These are phyloP conservation scores for Mortierella sp. DNA, from an alignment of 371 early-diverging fungal genomes.

Conservation along the genomic window DNA sequence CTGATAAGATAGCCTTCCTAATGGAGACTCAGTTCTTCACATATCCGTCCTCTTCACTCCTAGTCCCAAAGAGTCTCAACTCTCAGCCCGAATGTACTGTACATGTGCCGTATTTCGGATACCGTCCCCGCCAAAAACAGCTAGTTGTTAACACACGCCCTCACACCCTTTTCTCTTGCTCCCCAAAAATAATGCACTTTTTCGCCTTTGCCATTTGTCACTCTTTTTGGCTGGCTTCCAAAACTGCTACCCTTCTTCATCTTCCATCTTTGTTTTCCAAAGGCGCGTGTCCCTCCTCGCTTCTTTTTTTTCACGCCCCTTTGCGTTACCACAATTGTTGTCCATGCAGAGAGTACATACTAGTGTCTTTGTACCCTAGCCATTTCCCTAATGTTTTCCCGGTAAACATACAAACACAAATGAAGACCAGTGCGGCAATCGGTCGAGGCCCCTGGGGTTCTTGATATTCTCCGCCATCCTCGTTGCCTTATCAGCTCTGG, in stretches of 20 bases:
- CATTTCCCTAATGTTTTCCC: neutral
- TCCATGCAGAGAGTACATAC: neutral
- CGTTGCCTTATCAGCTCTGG: neutral
- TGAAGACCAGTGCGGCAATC: neutral
- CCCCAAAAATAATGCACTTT: neutral
- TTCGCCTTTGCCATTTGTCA: neutral
- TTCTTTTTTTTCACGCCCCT: neutral
- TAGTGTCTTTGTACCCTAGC: neutral
- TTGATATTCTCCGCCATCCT: neutral
- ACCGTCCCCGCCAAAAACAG: slow-evolving; percentile 5
- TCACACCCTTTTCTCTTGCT: neutral
- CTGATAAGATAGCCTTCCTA: neutral
- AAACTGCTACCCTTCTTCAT: neutral
- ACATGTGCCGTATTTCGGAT: neutral
- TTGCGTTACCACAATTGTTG: neutral
- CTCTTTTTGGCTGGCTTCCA: neutral
- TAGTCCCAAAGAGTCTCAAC: neutral
- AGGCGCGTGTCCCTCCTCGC: neutral
- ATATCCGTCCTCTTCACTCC: neutral
- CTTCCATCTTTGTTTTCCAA: slow-evolving; percentile 5
- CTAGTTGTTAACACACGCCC: neutral
- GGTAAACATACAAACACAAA: neutral
- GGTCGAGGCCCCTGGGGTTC: neutral
- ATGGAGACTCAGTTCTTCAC: neutral
- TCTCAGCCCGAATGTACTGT: neutral